Percentiles rank a stretch among this genome's conserved stretches.
Evolutionary conservation across 73 alveolate genomes (phyloP).

Genomic region (Paraurostyla sp.): DNA sequence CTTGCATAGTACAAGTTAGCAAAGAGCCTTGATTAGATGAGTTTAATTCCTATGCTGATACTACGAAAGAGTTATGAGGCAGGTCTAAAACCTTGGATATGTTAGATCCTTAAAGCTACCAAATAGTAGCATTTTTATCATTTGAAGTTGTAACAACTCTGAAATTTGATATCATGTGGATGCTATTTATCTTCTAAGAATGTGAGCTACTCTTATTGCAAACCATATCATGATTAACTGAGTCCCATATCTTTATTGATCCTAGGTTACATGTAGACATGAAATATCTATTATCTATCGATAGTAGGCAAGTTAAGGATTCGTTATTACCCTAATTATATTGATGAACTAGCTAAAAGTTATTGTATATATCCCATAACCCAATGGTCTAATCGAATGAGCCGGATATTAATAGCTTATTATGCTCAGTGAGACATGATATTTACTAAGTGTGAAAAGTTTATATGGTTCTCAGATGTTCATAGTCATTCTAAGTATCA

Average conservation of each 20-base stretch:
- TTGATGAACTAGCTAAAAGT: neutral
- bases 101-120: constrained; percentile 15
- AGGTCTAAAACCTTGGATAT: constrained; percentile 11
- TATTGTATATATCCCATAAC: constrained; percentile 31
- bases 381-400: constrained; percentile 14
- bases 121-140: constrained; percentile 26
- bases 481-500: constrained; percentile 39
- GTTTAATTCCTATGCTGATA: neutral
- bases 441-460: neutral
- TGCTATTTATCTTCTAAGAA: neutral
- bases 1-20: constrained; percentile 40
- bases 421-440: constrained; percentile 15
- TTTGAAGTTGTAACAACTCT: constrained; percentile 5
- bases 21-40: neutral
- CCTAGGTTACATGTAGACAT: constrained; percentile 15
- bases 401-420: constrained; percentile 1
- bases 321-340: neutral
- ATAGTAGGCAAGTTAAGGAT: neutral
- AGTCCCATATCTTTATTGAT: constrained; percentile 25
- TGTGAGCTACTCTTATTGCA: neutral
- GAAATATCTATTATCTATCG: constrained; percentile 34
- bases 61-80: constrained; percentile 38
- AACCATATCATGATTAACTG: neutral
- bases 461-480: neutral
- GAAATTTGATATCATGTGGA: neutral